Evolutionary conservation across 352 stramenopile genomes (phyloP).

Genomic region (Globisporangium cederbergense): DNA sequence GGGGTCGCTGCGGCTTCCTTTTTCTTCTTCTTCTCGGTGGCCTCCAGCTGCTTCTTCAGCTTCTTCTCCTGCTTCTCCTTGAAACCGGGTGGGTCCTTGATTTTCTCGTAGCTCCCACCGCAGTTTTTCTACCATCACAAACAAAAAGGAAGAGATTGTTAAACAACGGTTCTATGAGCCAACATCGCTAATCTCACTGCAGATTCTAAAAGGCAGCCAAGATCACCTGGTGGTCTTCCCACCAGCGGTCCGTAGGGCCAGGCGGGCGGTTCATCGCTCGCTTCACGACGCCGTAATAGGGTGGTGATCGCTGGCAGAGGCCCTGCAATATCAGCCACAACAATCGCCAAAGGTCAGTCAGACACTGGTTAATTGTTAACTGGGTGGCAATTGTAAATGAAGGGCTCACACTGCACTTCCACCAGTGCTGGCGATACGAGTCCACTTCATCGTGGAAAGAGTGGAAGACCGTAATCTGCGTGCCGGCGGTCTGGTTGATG

Average conservation of each 20-base stretch:
- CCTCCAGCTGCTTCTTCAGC: slow-evolving; percentile 25
- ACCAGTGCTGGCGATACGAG: slow-evolving; percentile 80
- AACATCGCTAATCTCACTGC: not conserved
- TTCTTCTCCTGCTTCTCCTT: slow-evolving; percentile 43
- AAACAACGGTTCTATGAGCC: not conserved
- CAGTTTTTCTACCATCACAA: slow-evolving; percentile 37
- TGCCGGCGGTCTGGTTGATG: slow-evolving; percentile 62
- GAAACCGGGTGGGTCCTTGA: slow-evolving; percentile 62
- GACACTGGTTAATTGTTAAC: not conserved
- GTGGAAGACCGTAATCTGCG: slow-evolving; percentile 86
- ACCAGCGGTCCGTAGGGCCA: slow-evolving; percentile 70
- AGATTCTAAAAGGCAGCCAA: not conserved
- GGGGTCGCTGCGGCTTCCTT: slow-evolving; percentile 27
- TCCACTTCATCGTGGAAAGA: slow-evolving; percentile 90
- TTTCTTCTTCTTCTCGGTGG: slow-evolving; percentile 52
- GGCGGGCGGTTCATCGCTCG: slow-evolving; percentile 85
- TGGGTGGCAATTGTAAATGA: not conserved
- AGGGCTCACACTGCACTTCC: slow-evolving; percentile 72
- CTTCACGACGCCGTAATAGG: slow-evolving; percentile 86
- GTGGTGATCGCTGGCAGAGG: slow-evolving; percentile 42
- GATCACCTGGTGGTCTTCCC: slow-evolving; percentile 49
- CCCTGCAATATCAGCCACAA: slow-evolving; percentile 33
- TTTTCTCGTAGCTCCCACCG: slow-evolving; percentile 69
- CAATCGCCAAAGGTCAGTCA: not conserved
- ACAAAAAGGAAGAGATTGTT: not conserved